Conservation (phyloP, 1,139 yeast species). For the Debaryomycetaceae sp. region DNA sequence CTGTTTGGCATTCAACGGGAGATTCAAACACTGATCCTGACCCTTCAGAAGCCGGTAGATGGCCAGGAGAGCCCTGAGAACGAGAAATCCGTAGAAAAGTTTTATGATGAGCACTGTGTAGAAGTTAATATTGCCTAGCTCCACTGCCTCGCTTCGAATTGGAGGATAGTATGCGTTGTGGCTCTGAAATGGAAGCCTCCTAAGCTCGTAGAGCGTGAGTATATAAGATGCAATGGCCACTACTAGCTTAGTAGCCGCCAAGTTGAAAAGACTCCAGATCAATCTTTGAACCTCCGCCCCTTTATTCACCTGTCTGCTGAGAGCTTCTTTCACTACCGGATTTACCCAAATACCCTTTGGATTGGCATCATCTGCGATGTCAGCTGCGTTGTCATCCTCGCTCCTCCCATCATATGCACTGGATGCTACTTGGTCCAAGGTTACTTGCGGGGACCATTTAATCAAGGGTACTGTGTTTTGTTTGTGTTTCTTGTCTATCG, state of each 20-base stretch:
- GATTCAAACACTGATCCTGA: slow-evolving; percentile 40
- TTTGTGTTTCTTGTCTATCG: neutral
- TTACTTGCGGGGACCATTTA: neutral
- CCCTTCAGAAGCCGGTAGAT: slow-evolving; percentile 20
- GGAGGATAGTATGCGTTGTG: slow-evolving; percentile 6
- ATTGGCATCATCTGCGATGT: slow-evolving; percentile 7
- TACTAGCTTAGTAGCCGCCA: slow-evolving; percentile 1
- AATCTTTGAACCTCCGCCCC: slow-evolving; percentile 24
- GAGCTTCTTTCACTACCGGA: slow-evolving; percentile 36
- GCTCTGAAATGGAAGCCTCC: slow-evolving; percentile 8
- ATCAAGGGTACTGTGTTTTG: slow-evolving; percentile 14
- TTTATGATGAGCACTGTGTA: slow-evolving; percentile 2
- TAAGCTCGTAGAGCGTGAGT: slow-evolving; percentile 3
- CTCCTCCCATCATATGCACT: neutral
- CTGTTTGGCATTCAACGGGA: slow-evolving; percentile 38
- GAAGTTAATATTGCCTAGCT: slow-evolving; percentile 2
- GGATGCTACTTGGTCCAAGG: neutral
- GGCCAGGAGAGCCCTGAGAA: slow-evolving; percentile 15
- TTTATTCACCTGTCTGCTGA: slow-evolving; percentile 32
- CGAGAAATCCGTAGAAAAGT: slow-evolving; percentile 10
- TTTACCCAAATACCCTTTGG: slow-evolving; percentile 43
- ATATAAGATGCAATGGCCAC: slow-evolving; percentile 11
- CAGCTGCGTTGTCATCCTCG: slow-evolving; percentile 9
- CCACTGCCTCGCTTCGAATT: slow-evolving; percentile 3
- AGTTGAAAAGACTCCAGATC: slow-evolving; percentile 11